A percentile compares a stretch with the other conserved stretches of the same genome.
Evolutionary conservation across 148 eudicot genomes (phyloP).

Genomic region (Amaranthus cruentus): DNA sequence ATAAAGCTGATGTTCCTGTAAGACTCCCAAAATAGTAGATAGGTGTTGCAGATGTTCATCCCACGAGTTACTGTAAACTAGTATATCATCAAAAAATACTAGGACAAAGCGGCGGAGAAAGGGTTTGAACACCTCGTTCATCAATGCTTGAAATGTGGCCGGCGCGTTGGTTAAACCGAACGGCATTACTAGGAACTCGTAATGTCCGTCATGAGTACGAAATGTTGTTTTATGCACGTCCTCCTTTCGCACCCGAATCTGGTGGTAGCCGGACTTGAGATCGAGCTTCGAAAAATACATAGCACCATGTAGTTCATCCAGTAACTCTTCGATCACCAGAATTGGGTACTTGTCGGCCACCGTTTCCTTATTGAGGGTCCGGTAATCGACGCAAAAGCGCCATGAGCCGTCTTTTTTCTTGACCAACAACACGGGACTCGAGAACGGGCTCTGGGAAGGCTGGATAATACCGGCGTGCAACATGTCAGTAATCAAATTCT

Average conservation of each 20-base stretch:
- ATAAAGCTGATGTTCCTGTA: background rate
- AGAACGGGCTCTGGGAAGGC: background rate
- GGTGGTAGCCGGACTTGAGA: background rate
- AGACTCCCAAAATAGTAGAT: background rate
- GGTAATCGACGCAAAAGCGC: no score
- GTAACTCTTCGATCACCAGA: no score
- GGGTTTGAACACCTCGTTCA: background rate
- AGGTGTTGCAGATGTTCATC: background rate
- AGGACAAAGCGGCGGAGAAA: background rate
- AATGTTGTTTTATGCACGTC: background rate
- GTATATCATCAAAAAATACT: background rate
- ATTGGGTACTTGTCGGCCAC: no score
- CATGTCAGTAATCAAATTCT: no score
- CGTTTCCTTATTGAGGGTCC: no score
- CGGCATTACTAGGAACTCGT: no score
- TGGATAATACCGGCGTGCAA: background rate
- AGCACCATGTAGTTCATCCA: no score
- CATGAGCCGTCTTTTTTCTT: background rate
- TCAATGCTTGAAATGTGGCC: background rate
- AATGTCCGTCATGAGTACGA: no score
- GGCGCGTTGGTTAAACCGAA: background rate
- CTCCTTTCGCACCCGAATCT: background rate
- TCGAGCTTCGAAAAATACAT: background rate
- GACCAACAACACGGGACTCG: background rate
- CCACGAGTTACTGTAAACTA: background rate